phyloP scores from a whole-genome alignment of 116 monocot genomes.

The Thalassia testudinum region DNA sequence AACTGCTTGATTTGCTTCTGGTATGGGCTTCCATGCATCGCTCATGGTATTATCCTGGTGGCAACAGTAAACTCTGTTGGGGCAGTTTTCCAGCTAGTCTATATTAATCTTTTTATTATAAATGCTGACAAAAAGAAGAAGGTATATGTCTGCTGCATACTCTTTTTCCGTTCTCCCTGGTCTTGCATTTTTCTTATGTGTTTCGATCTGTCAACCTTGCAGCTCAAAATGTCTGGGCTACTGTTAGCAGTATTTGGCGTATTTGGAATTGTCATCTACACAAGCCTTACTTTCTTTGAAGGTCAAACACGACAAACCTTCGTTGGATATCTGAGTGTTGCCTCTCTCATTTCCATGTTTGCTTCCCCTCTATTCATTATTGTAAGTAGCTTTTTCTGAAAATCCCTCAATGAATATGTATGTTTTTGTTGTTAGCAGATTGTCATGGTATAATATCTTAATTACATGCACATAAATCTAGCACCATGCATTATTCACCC shows the following conservation, averaged over 20 bases:
- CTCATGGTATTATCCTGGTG: constrained; percentile 54
- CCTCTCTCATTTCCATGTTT: constrained; percentile 91
- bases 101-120: constrained; percentile 50
- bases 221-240: constrained; percentile 59
- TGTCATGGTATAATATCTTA: too few species aligned
- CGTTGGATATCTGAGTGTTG: constrained; percentile 75
- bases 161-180: neutral
- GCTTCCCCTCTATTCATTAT: constrained; percentile 90
- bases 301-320: constrained; percentile 34
- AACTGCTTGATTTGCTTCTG: constrained; percentile 80
- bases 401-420: too few species aligned
- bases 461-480: too few species aligned
- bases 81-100: constrained; percentile 58
- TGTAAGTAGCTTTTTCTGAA: constrained; percentile 18
- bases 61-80: constrained; percentile 76
- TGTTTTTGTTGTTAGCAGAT: too few species aligned
- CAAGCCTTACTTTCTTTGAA: constrained; percentile 41
- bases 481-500: too few species aligned
- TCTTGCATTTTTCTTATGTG: neutral
- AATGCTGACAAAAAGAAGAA: constrained; percentile 29
- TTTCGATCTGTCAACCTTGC: constrained; percentile 4
- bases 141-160: constrained; percentile 15
- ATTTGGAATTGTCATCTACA: constrained; percentile 41
- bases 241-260: constrained; percentile 27
- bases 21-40: constrained; percentile 73